Evolutionary conservation across 495 filamentous ascomycete species (phyloP), one percentile per base, ranked within the genome.

Genomic region (Hypomontagnella monticulosa): DNA sequence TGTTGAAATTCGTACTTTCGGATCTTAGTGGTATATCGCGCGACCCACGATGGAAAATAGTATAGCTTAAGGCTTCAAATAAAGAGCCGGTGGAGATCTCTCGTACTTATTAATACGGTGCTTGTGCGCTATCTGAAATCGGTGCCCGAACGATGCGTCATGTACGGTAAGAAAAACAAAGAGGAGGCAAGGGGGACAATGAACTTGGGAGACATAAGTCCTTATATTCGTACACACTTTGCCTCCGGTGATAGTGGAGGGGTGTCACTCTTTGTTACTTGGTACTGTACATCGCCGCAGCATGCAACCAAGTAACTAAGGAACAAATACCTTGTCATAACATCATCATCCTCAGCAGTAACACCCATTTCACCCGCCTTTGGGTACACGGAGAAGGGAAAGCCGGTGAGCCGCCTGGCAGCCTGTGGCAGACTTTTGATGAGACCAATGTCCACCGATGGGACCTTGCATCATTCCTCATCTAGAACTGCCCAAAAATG

Each of bases 391-490:
- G 60, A 63, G 55, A 63, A 60, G 55, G 23, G 33, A 41, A 56
- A 47, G 59, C 55, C 60, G 66, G 55, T 42, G 27, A 47, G 48
- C 54, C 53, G 47, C 37, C 37, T 14, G 27, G 38, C 54, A 23
- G 12, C 32, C 32, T 56, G 30, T 38, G 42, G 50, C 57, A 56
- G 60, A 60, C 47, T 20, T 48, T 68, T 50, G 42, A 62, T 62
- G 48, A 58, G 57, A 63, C 53, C 19, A 40, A 59, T 20, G 16
- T 54, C 58, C 58, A 63, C 37, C 16, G 37, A 63, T 60, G 59
- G 66, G 65, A 67, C 65, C 65, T 68, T 68, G 59, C 66, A 69
- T 69, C 60, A 69, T 60, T 59, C 50, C 60, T 69, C 59, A 63
- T 63, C 60, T 63, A 51, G 50, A 57, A 51, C 18, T 46, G 30